Percentiles rank a stretch among this genome's conserved stretches.
Conservation (phyloP, 345 rosid species). For the Pelargonium nanum region DNA sequence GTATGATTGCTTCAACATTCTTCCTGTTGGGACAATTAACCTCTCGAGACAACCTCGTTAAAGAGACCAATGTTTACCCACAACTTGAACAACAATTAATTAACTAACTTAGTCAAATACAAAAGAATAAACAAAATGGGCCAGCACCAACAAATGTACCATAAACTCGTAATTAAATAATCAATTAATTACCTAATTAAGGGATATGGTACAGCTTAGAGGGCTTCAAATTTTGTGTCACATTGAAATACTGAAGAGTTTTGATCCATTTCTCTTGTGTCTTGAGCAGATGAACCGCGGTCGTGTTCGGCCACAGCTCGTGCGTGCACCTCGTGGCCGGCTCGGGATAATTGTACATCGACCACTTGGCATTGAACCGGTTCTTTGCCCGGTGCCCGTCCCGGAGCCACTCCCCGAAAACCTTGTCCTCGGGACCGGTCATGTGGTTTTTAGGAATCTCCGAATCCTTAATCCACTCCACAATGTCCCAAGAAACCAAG, state of each 20-base stretch:
- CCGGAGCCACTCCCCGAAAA: conserved; percentile 65
- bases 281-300: conserved; percentile 74
- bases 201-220: conserved; percentile 77
- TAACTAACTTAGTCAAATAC: too few species aligned
- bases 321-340: conserved; percentile 56
- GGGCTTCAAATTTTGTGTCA: conserved; percentile 58
- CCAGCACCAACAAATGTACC: background rate
- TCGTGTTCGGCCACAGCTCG: conserved; percentile 69
- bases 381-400: conserved; percentile 57
- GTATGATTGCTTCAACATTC: too few species aligned
- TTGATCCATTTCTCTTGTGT: conserved; percentile 69
- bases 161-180: background rate
- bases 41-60: too few species aligned
- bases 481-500: conserved; percentile 75
- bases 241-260: conserved; percentile 57
- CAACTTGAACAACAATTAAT: too few species aligned
- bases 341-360: conserved; percentile 66
- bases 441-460: conserved; percentile 55
- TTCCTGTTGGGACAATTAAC: too few species aligned
- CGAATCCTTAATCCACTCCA: conserved; percentile 67
- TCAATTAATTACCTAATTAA: background rate
- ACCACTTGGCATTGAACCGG: conserved; percentile 74
- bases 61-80: too few species aligned
- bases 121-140: background rate
- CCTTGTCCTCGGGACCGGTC: conserved; percentile 68